Evolutionary conservation across 345 rosid genomes (phyloP).

Genomic region (Mallotus nudiflorus): DNA sequence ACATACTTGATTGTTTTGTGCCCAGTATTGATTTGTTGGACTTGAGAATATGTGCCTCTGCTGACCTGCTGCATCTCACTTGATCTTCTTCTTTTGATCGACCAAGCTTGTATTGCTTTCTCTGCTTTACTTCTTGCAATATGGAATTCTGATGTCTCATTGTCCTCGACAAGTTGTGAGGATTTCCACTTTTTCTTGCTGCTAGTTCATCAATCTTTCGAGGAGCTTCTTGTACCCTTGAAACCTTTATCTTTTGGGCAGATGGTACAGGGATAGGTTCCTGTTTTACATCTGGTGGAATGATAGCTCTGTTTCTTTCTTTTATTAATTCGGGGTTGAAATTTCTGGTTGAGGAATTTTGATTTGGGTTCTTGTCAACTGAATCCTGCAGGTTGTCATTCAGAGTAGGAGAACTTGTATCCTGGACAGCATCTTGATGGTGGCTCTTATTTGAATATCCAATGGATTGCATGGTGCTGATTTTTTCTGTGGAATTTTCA

Average conservation of each 20-base stretch:
- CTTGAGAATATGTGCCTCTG: constrained; percentile 29
- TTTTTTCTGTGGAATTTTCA: constrained; percentile 33
- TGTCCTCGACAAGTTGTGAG: constrained; percentile 32
- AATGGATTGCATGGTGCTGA: constrained; percentile 22
- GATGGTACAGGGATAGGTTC: constrained; percentile 28
- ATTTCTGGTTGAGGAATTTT: constrained; percentile 23
- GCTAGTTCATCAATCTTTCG: constrained; percentile 42
- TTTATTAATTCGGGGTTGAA: constrained; percentile 25
- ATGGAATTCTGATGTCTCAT: constrained; percentile 33
- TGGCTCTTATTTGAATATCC: constrained; percentile 23
- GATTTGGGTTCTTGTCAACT: constrained; percentile 17
- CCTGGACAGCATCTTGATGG: constrained; percentile 19
- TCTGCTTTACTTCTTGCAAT: constrained; percentile 40
- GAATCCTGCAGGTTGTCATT: constrained; percentile 24
- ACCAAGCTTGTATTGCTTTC: constrained; percentile 29
- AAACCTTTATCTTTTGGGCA: constrained; percentile 27
- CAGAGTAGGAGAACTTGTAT: constrained; percentile 17
- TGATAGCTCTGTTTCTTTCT: constrained; percentile 7
- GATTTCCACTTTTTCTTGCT: constrained; percentile 32
- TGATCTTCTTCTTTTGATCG: constrained; percentile 32
- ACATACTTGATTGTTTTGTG: constrained; percentile 23
- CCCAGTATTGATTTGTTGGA: constrained; percentile 28
- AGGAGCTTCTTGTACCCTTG: constrained; percentile 30
- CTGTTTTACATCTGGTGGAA: constrained; percentile 24
- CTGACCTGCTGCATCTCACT: constrained; percentile 26